Conservation (phyloP, 176 grass and related monocot genomes). For the Tillandsia fasciculata region DNA sequence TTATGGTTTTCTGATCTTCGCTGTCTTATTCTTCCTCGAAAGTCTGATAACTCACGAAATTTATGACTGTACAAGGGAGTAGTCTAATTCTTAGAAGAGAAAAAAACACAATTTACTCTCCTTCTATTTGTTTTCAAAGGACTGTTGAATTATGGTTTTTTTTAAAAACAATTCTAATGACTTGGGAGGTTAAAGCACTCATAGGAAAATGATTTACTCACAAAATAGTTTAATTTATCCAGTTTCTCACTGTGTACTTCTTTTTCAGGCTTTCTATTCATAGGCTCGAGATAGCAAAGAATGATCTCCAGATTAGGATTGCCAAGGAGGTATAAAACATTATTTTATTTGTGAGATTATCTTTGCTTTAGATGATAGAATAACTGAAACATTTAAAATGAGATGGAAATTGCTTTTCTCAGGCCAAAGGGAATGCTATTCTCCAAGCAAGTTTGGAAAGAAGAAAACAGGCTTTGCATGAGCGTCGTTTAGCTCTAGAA, state of each 20-base stretch:
- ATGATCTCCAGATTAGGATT: constrained; percentile 86
- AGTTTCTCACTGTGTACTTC: constrained; percentile 4
- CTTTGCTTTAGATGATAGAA: neutral
- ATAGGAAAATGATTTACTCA: constrained; percentile 14
- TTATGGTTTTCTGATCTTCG: neutral
- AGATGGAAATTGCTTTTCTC: constrained; percentile 26
- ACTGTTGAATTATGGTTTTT: too few relatives aligned
- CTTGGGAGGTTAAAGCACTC: neutral
- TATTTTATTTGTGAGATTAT: neutral
- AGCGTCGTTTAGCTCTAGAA: constrained; percentile 87
- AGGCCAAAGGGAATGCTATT: constrained; percentile 98
- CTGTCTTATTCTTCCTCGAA: neutral
- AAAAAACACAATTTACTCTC: too few relatives aligned
- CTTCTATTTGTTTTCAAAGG: too few relatives aligned
- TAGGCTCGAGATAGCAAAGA: constrained; percentile 90
- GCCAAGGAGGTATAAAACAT: constrained; percentile 74
- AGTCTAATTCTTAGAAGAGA: too few relatives aligned
- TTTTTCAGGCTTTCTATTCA: constrained; percentile 95
- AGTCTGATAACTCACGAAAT: neutral
- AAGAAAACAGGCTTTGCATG: constrained; percentile 98
- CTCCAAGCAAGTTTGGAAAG: constrained; percentile 98
- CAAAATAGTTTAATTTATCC: constrained; percentile 6
- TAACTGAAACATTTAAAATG: neutral
- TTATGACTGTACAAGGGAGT: neutral
- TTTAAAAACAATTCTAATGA: neutral